Percentiles rank a stretch among this genome's conserved stretches.
phyloP scores from a whole-genome alignment of 2,329 filamentous ascomycete genomes.

The Kalaharituber pfeilii region DNA sequence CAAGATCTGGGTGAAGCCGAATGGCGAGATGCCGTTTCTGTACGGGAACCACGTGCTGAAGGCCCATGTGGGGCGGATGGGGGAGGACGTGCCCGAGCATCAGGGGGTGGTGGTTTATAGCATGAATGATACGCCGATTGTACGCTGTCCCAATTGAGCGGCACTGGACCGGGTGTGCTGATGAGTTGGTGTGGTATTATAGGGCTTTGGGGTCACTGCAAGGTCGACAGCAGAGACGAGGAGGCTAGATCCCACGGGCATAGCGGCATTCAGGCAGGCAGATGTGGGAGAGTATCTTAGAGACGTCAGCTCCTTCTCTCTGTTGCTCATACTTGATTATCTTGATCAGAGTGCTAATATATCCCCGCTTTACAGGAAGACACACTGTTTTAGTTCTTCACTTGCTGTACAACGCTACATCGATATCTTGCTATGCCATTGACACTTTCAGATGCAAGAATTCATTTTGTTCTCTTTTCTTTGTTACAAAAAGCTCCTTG shows the following conservation, averaged over 20 bases:
- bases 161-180: neutral
- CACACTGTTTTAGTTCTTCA: conserved; percentile 19
- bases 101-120: conserved; percentile 76
- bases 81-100: conserved; percentile 84
- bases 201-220: conserved; percentile 87
- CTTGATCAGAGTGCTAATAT: neutral
- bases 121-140: conserved; percentile 74
- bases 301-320: conserved; percentile 34
- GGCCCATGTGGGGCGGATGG: conserved; percentile 66
- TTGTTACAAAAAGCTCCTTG: too few relatives aligned
- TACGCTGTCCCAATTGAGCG: conserved; percentile 24
- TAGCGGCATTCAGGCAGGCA: conserved; percentile 77
- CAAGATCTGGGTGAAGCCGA: conserved; percentile 93
- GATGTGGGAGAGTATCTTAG: conserved; percentile 90
- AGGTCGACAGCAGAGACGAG: conserved; percentile 68
- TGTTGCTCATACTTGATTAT: neutral
- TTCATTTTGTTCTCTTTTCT: neutral
- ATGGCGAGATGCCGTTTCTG: conserved; percentile 93
- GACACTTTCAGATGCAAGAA: neutral
- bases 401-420: neutral
- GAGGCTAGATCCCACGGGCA: conserved; percentile 72
- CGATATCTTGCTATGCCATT: neutral
- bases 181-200: conserved; percentile 13
- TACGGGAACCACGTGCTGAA: conserved; percentile 85
- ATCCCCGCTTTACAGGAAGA: conserved; percentile 20